phyloP scores from a whole-genome alignment of 306 rosid species.

The Hippophae tibetana region DNA sequence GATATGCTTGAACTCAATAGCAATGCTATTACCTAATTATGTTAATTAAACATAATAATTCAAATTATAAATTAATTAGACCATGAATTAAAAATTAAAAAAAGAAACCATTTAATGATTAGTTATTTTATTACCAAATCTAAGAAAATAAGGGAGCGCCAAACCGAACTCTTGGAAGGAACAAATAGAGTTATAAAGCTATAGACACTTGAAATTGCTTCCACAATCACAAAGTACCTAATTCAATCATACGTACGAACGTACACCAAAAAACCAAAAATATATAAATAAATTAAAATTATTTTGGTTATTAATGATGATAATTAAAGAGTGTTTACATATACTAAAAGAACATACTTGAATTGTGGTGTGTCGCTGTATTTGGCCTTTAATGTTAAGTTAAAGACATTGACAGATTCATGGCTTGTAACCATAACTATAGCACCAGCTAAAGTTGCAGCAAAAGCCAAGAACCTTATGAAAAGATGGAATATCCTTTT shows the following conservation, averaged over 20 bases:
- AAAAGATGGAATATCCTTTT: slow-evolving; percentile 20
- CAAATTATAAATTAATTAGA: neutral
- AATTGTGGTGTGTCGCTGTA: slow-evolving; percentile 21
- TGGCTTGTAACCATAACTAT: slow-evolving; percentile 25
- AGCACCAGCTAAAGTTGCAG: slow-evolving; percentile 14
- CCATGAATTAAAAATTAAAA: neutral
- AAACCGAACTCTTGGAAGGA: slow-evolving; percentile 10
- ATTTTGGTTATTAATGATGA: too few relatives aligned
- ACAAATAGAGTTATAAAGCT: slow-evolving; percentile 18
- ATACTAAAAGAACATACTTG: slow-evolving; percentile 4
- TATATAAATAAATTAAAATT: neutral
- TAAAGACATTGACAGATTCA: slow-evolving; percentile 20
- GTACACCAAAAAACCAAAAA: neutral
- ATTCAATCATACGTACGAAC: neutral
- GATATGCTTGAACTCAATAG: slow-evolving; percentile 40
- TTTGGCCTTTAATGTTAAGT: slow-evolving; percentile 28
- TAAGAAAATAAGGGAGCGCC: neutral
- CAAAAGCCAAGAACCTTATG: slow-evolving; percentile 31
- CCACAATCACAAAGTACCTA: slow-evolving; percentile 26
- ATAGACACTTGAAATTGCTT: slow-evolving; percentile 26
- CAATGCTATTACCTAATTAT: slow-evolving; percentile 26
- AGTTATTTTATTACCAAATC: slow-evolving; percentile 2
- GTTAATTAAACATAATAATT: neutral
- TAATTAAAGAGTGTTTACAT: neutral
- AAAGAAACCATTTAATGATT: neutral